Percentiles rank a stretch among this genome's conserved stretches.
phyloP scores from a whole-genome alignment of 805 yeast species.

The Gaillardinia entomophila region DNA sequence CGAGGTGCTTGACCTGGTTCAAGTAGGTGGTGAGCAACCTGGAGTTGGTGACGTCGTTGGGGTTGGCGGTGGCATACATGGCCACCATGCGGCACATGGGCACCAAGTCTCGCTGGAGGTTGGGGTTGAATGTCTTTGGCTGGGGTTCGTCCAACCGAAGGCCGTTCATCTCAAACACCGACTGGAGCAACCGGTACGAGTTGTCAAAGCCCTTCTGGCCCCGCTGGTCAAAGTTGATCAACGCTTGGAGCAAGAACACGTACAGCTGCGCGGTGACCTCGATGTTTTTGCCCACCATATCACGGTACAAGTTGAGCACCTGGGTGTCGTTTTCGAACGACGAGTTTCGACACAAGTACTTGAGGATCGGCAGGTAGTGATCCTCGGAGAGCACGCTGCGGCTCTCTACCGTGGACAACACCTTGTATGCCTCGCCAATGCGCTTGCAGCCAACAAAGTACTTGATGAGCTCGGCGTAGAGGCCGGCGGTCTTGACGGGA shows the following conservation, averaged over 20 bases:
- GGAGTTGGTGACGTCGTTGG: constrained; percentile 9
- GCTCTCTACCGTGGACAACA: constrained; percentile 12
- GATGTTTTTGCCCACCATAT: constrained; percentile 24
- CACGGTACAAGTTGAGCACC: constrained; percentile 24
- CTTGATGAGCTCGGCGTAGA: constrained; percentile 23
- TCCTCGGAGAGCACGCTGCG: constrained; percentile 15
- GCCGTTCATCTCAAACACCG: constrained; percentile 28
- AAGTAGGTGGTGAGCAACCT: constrained; percentile 24
- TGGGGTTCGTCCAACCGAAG: constrained; percentile 8
- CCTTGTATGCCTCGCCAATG: constrained; percentile 14
- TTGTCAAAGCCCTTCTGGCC: constrained; percentile 8
- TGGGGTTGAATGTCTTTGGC: constrained; percentile 2
- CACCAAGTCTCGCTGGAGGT: constrained; percentile 11
- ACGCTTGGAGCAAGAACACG: constrained; percentile 23
- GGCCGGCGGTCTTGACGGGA: constrained; percentile 5
- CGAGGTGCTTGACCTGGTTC: constrained; percentile 15
- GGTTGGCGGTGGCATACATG: constrained; percentile 13
- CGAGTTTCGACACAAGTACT: constrained; percentile 10
- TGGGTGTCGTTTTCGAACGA: constrained; percentile 15
- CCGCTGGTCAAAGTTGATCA: constrained; percentile 15
- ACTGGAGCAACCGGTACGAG: constrained; percentile 14
- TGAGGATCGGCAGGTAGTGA: constrained; percentile 26
- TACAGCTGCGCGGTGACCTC: constrained; percentile 23
- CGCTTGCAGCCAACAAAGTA: constrained; percentile 11
- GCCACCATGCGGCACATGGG: constrained; percentile 22